Evolutionary conservation across 345 rosid genomes (phyloP).

Genomic region (Hibiscus mutabilis): DNA sequence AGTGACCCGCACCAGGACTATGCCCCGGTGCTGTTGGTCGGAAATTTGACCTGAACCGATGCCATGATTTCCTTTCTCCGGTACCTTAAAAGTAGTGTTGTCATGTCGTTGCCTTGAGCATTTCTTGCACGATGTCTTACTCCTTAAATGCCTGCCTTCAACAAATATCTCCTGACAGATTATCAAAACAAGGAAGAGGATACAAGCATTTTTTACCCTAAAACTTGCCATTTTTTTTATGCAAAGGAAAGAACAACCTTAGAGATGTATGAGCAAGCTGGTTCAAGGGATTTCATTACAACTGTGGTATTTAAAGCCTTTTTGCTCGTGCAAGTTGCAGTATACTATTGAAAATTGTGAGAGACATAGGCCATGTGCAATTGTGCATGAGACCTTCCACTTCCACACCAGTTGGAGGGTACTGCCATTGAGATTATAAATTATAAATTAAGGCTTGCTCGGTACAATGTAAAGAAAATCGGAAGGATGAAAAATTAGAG

Average conservation of each 20-base stretch:
- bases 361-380: slow-evolving; percentile 5
- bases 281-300: not conserved
- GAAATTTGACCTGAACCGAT: slow-evolving; percentile 11
- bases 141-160: slow-evolving; percentile 9
- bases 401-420: slow-evolving; percentile 11
- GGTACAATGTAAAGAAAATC: too few relatives aligned
- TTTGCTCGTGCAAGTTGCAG: too few relatives aligned
- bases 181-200: not conserved
- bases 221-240: not conserved
- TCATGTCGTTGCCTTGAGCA: not conserved
- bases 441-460: not conserved
- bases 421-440: not conserved
- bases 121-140: slow-evolving; percentile 7
- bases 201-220: not conserved
- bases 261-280: not conserved
- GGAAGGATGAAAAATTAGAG: too few relatives aligned
- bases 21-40: slow-evolving; percentile 43
- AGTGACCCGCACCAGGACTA: slow-evolving; percentile 43
- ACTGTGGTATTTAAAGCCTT: slow-evolving; percentile 12
- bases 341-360: not conserved
- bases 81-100: not conserved
- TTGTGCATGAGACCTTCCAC: not conserved
- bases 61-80: not conserved
- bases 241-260: not conserved
- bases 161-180: not conserved